phyloP scores from a whole-genome alignment of 129 eudicot genomes.

The Chrysanthemum makinoi region DNA sequence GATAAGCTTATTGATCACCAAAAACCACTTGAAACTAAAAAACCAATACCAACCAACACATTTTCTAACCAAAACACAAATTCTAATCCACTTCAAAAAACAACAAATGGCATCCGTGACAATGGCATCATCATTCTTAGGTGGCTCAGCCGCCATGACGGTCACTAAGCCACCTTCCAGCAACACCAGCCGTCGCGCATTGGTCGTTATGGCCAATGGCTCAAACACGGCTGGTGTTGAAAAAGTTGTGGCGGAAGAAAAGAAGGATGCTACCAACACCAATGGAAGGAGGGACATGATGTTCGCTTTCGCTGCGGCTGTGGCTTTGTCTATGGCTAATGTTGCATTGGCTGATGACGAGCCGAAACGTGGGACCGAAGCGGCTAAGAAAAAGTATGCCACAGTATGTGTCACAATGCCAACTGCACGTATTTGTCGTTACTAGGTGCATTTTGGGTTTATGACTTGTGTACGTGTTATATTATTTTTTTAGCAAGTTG shows the following conservation, averaged over 20 bases:
- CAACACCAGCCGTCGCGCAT: conserved; percentile 42
- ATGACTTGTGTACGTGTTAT: not conserved
- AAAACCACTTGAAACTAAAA: conserved; percentile 30
- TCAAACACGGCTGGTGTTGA: conserved; percentile 32
- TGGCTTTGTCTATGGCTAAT: conserved; percentile 50
- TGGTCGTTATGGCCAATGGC: conserved; percentile 48
- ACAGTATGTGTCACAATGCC: conserved; percentile 74
- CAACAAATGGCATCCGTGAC: conserved; percentile 74
- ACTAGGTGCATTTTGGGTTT: conserved; percentile 5
- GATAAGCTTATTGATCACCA: conserved; percentile 57
- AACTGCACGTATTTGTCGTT: conserved; percentile 66
- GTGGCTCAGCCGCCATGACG: conserved; percentile 44
- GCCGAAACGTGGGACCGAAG: conserved; percentile 65
- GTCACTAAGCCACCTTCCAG: conserved; percentile 40
- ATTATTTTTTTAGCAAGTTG: conserved; percentile 17
- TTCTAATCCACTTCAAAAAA: conserved; percentile 12
- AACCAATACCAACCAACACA: conserved; percentile 16
- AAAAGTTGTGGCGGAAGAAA: conserved; percentile 24
- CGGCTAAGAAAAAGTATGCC: conserved; percentile 89
- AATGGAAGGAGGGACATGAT: conserved; percentile 69
- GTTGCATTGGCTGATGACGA: conserved; percentile 72
- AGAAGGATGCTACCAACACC: conserved; percentile 28
- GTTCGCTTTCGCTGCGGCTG: conserved; percentile 68
- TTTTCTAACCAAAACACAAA: conserved; percentile 18
- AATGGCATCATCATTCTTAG: conserved; percentile 66